Conservation (phyloP, 306 rosid species). For the Echinosophora koreensis region DNA sequence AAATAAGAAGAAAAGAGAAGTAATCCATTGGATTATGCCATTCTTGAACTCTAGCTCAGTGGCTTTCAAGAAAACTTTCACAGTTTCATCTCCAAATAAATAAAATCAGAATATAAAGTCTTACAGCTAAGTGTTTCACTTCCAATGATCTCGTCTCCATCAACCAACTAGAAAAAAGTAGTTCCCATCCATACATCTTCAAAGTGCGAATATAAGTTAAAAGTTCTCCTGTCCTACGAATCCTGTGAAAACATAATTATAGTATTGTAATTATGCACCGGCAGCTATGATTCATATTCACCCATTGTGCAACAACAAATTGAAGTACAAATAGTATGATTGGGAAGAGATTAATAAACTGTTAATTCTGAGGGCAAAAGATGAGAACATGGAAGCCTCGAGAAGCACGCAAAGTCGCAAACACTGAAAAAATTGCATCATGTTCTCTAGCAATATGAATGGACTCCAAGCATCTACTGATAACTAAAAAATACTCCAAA, state of each 20-base stretch:
- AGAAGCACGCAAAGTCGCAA: conserved; percentile 27
- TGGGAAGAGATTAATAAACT: conserved; percentile 32
- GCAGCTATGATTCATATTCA: conserved; percentile 41
- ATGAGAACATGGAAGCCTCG: conserved; percentile 14
- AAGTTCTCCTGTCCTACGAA: conserved; percentile 91
- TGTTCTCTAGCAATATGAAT: conserved; percentile 10
- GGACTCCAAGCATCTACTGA: conserved; percentile 16
- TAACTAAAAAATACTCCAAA: conserved; percentile 12
- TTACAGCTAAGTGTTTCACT: conserved; percentile 86
- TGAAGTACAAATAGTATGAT: conserved; percentile 20
- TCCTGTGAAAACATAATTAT: conserved; percentile 57
- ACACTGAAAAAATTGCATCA: not conserved
- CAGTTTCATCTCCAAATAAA: conserved; percentile 26
- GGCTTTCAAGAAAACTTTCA: conserved; percentile 11
- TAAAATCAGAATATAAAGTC: conserved; percentile 42
- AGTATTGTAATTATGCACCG: conserved; percentile 7
- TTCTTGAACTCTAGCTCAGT: conserved; percentile 24
- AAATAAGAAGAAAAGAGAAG: conserved; percentile 32
- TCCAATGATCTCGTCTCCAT: conserved; percentile 90
- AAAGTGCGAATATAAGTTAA: conserved; percentile 85
- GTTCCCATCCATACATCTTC: conserved; percentile 96
- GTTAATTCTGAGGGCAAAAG: conserved; percentile 24
- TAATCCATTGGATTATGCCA: conserved; percentile 31
- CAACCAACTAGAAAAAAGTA: conserved; percentile 90
- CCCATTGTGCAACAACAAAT: not conserved